Percentiles rank a stretch among this genome's conserved stretches.
Conservation (phyloP, 1,284 basidiomycete species). For the Ustilago crameri region DNA sequence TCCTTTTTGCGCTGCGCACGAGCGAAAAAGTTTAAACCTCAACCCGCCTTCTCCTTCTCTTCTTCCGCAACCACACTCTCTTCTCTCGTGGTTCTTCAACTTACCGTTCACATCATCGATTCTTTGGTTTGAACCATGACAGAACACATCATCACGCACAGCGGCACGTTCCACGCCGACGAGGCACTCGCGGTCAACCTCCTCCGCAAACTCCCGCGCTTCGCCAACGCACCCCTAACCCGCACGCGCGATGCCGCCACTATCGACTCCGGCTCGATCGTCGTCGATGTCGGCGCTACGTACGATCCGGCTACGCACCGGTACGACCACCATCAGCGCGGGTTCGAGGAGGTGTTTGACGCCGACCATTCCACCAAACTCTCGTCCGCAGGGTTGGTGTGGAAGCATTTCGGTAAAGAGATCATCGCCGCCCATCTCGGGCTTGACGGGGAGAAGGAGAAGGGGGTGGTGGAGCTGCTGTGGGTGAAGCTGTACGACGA, state of each 20-base stretch:
- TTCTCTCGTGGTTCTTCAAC: neutral
- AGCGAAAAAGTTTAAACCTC: conserved; percentile 1
- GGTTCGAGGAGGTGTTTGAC: conserved; percentile 89
- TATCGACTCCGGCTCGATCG: conserved; percentile 87
- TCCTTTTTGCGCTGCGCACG: too few relatives aligned
- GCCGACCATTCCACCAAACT: conserved; percentile 83
- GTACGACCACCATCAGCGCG: conserved; percentile 97
- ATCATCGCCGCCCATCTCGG: conserved; percentile 79
- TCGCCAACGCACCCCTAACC: conserved; percentile 72
- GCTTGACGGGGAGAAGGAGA: conserved; percentile 69
- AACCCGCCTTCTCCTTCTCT: neutral
- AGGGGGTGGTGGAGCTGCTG: conserved; percentile 77
- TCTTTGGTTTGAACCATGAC: conserved; percentile 14
- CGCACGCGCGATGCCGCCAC: conserved; percentile 80
- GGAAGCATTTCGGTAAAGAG: conserved; percentile 85
- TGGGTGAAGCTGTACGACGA: conserved; percentile 92
- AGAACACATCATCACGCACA: conserved; percentile 76
- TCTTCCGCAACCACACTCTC: conserved; percentile 5
- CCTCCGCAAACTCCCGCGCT: conserved; percentile 80
- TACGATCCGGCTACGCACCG: conserved; percentile 83
- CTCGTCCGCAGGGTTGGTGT: conserved; percentile 87
- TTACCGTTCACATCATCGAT: neutral
- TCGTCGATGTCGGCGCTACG: conserved; percentile 96
- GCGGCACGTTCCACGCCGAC: conserved; percentile 95
- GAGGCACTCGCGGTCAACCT: conserved; percentile 94